A percentile compares a stretch with the other conserved stretches of the same genome.
phyloP scores from a whole-genome alignment of 2,329 filamentous ascomycete genomes.

The Penicillium brasilianum region DNA sequence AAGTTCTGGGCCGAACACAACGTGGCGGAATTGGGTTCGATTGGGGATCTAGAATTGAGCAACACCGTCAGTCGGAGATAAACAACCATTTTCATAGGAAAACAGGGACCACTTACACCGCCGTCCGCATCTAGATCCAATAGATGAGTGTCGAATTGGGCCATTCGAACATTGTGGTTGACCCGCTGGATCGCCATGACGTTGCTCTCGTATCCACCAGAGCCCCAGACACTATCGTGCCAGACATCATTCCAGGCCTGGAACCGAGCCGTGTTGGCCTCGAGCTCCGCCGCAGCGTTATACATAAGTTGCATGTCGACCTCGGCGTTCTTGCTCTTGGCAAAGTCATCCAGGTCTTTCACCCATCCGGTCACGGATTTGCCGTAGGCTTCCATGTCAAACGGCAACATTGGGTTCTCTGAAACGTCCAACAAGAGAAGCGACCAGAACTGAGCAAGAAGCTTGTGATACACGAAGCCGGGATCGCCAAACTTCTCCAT shows the following conservation, averaged over 20 bases:
- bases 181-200: conserved; percentile 70
- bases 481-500: conserved; percentile 81
- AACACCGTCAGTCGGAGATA: conserved; percentile 3
- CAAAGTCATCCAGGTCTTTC: conserved; percentile 69
- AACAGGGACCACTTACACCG: conserved; percentile 66
- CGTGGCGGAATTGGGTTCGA: conserved; percentile 90
- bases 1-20: conserved; percentile 81
- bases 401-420: conserved; percentile 79
- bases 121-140: conserved; percentile 74
- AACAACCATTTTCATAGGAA: not conserved
- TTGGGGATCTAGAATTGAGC: conserved; percentile 68
- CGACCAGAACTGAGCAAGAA: conserved; percentile 78
- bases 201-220: conserved; percentile 76
- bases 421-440: conserved; percentile 84
- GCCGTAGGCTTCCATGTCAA: conserved; percentile 78
- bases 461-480: conserved; percentile 77
- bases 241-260: conserved; percentile 77
- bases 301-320: conserved; percentile 65
- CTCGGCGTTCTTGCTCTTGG: conserved; percentile 57
- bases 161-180: conserved; percentile 79
- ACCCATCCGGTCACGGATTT: conserved; percentile 67
- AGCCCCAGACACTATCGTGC: conserved; percentile 72
- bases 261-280: conserved; percentile 67
- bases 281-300: conserved; percentile 67
- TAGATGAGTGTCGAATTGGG: conserved; percentile 79